Conservation (phyloP, 306 rosid genomes). For the Purshia tridentata region DNA sequence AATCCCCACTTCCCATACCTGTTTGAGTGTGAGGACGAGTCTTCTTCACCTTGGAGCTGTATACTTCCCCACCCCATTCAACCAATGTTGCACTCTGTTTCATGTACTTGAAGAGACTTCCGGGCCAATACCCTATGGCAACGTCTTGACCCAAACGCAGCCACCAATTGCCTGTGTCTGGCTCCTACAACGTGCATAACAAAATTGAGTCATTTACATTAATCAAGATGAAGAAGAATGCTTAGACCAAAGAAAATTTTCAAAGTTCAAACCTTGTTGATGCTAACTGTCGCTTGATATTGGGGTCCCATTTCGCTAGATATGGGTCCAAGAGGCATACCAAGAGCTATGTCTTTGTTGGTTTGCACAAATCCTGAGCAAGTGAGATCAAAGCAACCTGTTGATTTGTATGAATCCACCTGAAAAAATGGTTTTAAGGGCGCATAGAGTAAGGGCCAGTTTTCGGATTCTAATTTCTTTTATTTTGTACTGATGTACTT, state of each 20-base stretch:
- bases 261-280: conserved; percentile 35
- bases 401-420: conserved; percentile 53
- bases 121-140: conserved; percentile 53
- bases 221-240: neutral
- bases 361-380: conserved; percentile 67
- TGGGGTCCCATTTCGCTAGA: conserved; percentile 35
- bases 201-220: neutral
- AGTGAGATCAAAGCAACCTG: conserved; percentile 69
- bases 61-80: conserved; percentile 78
- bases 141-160: conserved; percentile 15
- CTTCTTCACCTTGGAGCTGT: conserved; percentile 33
- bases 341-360: conserved; percentile 35
- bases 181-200: conserved; percentile 28
- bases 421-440: neutral
- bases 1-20: conserved; percentile 62
- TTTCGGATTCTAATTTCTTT: too few species aligned
- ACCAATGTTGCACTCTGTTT: conserved; percentile 38
- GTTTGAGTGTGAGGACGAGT: conserved; percentile 60
- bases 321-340: conserved; percentile 35
- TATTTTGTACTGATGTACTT: conserved; percentile 25
- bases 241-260: too few species aligned
- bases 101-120: conserved; percentile 20
- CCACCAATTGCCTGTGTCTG: conserved; percentile 57
- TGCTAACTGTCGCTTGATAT: conserved; percentile 28
- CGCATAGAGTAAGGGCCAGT: too few species aligned